Conservation (phyloP, 345 rosid species). For the Eucalyptus shirleyi region DNA sequence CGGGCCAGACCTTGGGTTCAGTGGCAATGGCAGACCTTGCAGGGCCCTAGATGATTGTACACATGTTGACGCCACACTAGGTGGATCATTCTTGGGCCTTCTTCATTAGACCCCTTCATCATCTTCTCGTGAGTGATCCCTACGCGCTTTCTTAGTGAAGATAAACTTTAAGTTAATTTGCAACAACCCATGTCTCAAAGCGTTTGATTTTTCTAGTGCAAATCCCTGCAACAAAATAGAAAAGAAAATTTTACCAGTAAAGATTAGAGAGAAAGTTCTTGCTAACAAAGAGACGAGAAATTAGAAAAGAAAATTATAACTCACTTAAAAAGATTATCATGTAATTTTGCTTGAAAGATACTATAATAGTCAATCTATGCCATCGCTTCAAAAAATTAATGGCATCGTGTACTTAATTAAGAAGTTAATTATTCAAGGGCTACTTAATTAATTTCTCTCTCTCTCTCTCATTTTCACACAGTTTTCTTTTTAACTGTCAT, state of each 20-base stretch:
- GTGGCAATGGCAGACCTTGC: neutral
- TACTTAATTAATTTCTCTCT: too few relatives aligned
- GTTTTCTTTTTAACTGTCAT: too few relatives aligned
- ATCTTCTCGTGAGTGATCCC: constrained; percentile 3
- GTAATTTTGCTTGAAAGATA: neutral
- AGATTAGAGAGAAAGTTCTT: neutral
- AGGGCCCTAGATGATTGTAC: constrained; percentile 9
- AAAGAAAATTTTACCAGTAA: too few relatives aligned
- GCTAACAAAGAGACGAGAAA: neutral
- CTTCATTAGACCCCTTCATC: constrained; percentile 10
- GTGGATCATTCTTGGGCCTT: constrained; percentile 11
- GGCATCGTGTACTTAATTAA: too few relatives aligned
- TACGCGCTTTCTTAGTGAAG: neutral
- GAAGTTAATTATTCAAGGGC: too few relatives aligned
- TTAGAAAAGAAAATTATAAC: neutral
- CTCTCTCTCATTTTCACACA: too few relatives aligned
- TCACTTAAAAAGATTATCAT: neutral
- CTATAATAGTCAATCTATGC: too few relatives aligned
- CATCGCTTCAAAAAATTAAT: too few relatives aligned
- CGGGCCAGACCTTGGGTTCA: constrained; percentile 3
- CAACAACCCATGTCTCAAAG: constrained; percentile 4
- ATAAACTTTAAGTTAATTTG: constrained; percentile 8
- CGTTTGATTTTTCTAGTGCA: too few relatives aligned
- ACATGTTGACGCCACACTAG: constrained; percentile 2
- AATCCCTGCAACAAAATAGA: neutral